Base-by-base conservation (phyloP, 768 basidiomycete species). In the Tubosaeta sp. region DNA sequence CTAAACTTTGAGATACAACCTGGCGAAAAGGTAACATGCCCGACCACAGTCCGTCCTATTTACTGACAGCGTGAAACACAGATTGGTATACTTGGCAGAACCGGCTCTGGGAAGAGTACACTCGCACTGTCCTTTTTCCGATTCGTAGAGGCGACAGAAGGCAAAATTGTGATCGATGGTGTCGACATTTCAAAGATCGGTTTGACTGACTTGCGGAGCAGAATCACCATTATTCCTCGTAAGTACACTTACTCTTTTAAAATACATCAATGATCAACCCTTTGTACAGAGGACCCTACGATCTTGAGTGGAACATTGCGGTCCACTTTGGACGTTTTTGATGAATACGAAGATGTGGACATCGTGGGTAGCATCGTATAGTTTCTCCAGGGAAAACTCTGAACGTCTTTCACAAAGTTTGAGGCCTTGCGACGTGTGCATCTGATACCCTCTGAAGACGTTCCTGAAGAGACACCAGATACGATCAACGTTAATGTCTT, bases 41-140 rank as follows among this genome's bases (percentile, higher is more conserved):
- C 39, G 27, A 40, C n/a, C 6, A 21, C 30, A 25, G 12, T 30
- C 13, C 8, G 24, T 6, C 2, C 38, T 40, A n/a, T 22, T 56
- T 46, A 10, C 51, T 53, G 36, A 52, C 42, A 34, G 34, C 16
- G 13, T 51, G 46, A 34, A 29, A 57, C 19, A 12, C 42, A 85
- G 84, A 64, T 88, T 47, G 87, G 87, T 19, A 83, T 87, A 49
- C 71, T 87, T 1, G 87, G 86, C 40, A 73, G 85, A 52, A 87
- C 86, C 1, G 69, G 83, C 16, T 83, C 82, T 8, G 88, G 89
- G 30, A 91, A 91, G 71, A 87, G 85, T 58, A 90, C 89, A 2
- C 74, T 89, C 12, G 90, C 90, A 0, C 73, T 93, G 12, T 87
- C 86, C 8, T 88, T 93, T 71, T 92, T 94, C 81, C 80, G 88